Conservation (phyloP, 2,329 filamentous ascomycete species). For the Emmonsiellopsis sp. region DNA sequence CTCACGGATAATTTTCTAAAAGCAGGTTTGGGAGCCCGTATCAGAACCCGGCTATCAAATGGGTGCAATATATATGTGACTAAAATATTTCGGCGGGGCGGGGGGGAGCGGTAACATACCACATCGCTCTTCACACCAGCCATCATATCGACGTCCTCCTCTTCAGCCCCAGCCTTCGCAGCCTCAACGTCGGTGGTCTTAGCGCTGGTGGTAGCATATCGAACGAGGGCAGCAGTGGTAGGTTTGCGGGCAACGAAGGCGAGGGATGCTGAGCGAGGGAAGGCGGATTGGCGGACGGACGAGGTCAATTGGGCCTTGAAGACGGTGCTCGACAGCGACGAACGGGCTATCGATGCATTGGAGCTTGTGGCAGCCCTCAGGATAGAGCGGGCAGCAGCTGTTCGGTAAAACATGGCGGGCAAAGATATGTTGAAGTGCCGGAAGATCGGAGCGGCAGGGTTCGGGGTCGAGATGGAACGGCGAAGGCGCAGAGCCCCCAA, state of each 20-base stretch:
- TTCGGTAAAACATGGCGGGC: slow-evolving; percentile 39
- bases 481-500: slow-evolving; percentile 20
- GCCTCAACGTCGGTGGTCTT: slow-evolving; percentile 28
- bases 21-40: slow-evolving; percentile 1
- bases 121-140: slow-evolving; percentile 47
- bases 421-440: slow-evolving; percentile 22
- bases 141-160: slow-evolving; percentile 42
- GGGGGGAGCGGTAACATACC: slow-evolving; percentile 37
- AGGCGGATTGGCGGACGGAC: slow-evolving; percentile 29
- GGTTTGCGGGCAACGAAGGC: slow-evolving; percentile 38
- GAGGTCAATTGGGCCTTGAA: slow-evolving; percentile 38
- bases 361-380: slow-evolving; percentile 35
- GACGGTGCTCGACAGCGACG: slow-evolving; percentile 29
- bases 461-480: neutral
- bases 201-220: slow-evolving; percentile 33
- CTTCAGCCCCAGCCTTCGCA: slow-evolving; percentile 33
- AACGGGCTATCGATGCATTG: slow-evolving; percentile 35
- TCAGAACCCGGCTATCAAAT: no score
- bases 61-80: no score
- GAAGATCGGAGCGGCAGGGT: slow-evolving; percentile 20
- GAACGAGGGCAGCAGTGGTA: slow-evolving; percentile 40
- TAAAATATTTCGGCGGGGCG: neutral
- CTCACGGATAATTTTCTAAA: slow-evolving; percentile 56
- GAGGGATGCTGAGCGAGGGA: slow-evolving; percentile 28
- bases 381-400: slow-evolving; percentile 35